Evolutionary conservation across 306 rosid species (phyloP).

Genomic region (Quercus bicolor): DNA sequence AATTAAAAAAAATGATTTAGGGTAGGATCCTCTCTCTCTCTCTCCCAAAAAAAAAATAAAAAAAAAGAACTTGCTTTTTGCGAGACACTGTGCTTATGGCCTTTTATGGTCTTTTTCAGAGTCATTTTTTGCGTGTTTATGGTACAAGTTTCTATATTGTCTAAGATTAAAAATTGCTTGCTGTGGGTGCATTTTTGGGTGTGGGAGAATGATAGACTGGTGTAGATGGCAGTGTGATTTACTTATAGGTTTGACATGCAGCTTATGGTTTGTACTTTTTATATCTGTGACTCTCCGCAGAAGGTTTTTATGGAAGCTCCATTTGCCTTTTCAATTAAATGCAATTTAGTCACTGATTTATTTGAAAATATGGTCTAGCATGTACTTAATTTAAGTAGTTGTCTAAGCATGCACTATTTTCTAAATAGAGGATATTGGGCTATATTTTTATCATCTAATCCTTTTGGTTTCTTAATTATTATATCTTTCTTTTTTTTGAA

Average conservation of each 20-base stretch:
- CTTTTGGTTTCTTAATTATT: background rate
- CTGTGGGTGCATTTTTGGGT: background rate
- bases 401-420: background rate
- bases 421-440: background rate
- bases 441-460: background rate
- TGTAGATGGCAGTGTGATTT: background rate
- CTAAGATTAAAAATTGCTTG: background rate
- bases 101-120: no score
- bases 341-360: background rate
- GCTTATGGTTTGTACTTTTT: conserved; percentile 4
- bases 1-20: background rate
- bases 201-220: background rate
- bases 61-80: background rate
- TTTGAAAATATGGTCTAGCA: background rate
- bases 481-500: background rate
- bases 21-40: background rate
- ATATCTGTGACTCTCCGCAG: background rate
- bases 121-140: no score
- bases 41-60: background rate
- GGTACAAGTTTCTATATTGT: background rate
- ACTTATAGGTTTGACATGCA: background rate
- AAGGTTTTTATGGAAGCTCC: background rate
- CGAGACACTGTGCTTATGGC: no score
- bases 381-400: background rate
- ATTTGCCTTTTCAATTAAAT: background rate